Evolutionary conservation across 352 stramenopile species (phyloP), one percentile per base, ranked within the genome.

Genomic region (Plasmopara halstedii): DNA sequence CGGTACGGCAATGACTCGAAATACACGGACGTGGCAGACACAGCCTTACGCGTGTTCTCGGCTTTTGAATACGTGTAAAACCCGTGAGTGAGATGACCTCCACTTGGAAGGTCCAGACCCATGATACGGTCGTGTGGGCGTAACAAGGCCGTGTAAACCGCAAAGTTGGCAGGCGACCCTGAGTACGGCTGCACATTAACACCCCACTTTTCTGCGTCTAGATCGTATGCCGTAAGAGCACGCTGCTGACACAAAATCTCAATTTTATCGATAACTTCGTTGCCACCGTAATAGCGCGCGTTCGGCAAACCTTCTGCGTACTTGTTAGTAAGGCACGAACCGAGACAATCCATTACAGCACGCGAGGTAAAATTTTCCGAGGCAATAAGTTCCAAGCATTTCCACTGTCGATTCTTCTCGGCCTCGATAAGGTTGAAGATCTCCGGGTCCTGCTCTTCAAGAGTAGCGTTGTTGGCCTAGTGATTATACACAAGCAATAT

Each of bases 301-400:
- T 93, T 86, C 40, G 94, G 91, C 32, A 94, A 74, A n/a, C 97
- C 97, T 67, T 99, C 97, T 17, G 96, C 83, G 70, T 99, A 99
- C 82, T 99, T 99, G 85, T 99, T 99, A 51, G 97, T 99, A 13
- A 99, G 74, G 50, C 86, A 96, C 51, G 91, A 98, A 55, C 97
- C 97, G 35, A 99, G 83, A 67, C 94, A 98, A 51, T 99, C 94
- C 82, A 99, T 98, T 35, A 99, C 96, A 15, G 96, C 96, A 26
- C 84, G 82, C n/a, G 90, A 98, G 22, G 97, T 99, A 69, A 99
- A 99, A 83, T 99, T 99, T 74, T 99, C 97, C 20, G 93, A 98
- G 10, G 97, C 97, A 67, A 99, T 99, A 42, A 99, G 88, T 72
- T 99, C 96, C 35, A 99, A 73, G 37, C 85, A 97, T 53, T 96